Conservation (phyloP, 2,329 filamentous ascomycete species). For the Neofusicoccum sp. region DNA sequence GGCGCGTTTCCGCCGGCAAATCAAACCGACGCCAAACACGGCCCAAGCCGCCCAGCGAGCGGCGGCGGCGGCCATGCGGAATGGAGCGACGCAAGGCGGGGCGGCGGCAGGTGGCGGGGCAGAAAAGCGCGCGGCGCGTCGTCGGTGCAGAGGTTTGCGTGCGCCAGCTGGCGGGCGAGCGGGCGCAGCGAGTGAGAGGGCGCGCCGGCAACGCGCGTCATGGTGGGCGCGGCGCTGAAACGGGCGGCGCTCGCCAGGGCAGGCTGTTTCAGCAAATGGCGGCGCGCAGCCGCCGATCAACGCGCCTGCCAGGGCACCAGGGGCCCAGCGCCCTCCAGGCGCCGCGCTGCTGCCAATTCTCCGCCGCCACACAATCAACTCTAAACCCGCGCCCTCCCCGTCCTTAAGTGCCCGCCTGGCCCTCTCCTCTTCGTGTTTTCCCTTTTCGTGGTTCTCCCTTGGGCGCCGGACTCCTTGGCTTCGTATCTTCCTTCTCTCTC, state of each 20-base stretch:
- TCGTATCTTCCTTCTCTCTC: neutral
- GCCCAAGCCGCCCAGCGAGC: neutral
- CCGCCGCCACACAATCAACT: slow-evolving; percentile 18
- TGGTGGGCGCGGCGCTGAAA: slow-evolving; percentile 16
- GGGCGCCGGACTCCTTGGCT: slow-evolving; percentile 1
- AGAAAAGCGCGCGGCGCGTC: neutral
- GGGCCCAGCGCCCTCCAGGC: slow-evolving; percentile 9
- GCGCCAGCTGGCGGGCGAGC: neutral
- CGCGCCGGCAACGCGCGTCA: slow-evolving; percentile 8
- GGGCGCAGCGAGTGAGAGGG: neutral
- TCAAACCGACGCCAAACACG: slow-evolving; percentile 9
- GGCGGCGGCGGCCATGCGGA: slow-evolving; percentile 6
- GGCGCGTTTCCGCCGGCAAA: neutral
- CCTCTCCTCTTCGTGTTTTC: neutral
- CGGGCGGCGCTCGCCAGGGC: slow-evolving; percentile 15
- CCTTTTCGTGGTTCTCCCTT: neutral
- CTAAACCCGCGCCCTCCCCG: slow-evolving; percentile 5
- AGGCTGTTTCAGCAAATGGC: slow-evolving; percentile 15
- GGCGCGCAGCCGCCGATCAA: slow-evolving; percentile 9
- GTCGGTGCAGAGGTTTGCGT: neutral
- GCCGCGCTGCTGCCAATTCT: slow-evolving; percentile 7
- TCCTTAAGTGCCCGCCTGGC: slow-evolving; percentile 11
- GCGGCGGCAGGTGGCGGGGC: neutral
- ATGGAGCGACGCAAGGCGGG: slow-evolving; percentile 13
- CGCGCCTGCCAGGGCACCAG: neutral